These are phyloP conservation scores for Lepidium sativum DNA, from an alignment of 345 rosid genomes.

Conservation along the genomic window DNA sequence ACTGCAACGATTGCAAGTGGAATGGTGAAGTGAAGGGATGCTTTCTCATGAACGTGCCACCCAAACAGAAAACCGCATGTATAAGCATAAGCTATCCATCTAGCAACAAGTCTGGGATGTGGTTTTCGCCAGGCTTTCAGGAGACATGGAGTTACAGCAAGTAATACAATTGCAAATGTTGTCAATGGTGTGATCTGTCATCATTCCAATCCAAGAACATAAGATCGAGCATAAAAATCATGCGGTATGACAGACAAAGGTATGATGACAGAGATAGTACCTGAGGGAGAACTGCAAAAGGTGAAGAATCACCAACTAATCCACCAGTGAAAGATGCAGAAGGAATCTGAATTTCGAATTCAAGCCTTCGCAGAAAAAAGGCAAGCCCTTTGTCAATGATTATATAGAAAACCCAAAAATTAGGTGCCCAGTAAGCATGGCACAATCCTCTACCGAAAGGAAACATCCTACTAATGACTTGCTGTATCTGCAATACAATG, in stretches of 20 bases:
- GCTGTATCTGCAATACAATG: constrained; percentile 56
- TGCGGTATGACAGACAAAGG: not conserved
- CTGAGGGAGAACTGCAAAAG: constrained; percentile 73
- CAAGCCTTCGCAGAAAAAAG: constrained; percentile 46
- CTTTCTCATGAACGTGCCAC: constrained; percentile 99
- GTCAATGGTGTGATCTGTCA: constrained; percentile 61
- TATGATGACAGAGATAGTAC: constrained; percentile 21
- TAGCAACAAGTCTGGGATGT: constrained; percentile 37
- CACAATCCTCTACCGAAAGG: constrained; percentile 98
- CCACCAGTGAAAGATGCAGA: constrained; percentile 88
- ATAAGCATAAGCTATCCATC: constrained; percentile 81
- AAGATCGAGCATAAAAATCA: not conserved
- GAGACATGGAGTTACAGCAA: constrained; percentile 71
- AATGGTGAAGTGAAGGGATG: constrained; percentile 80
- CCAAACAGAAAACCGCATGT: constrained; percentile 87
- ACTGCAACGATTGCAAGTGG: constrained; percentile 72
- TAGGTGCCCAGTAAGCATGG: constrained; percentile 97
- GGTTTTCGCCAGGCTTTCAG: constrained; percentile 71
- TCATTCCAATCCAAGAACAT: not conserved
- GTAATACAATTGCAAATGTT: constrained; percentile 64
- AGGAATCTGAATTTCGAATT: constrained; percentile 42
- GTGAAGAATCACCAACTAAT: constrained; percentile 69
- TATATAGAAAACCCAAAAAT: constrained; percentile 91
- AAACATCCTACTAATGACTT: constrained; percentile 74
- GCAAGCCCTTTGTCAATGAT: constrained; percentile 65